A percentile compares a stretch with the other conserved stretches of the same genome.
These are phyloP conservation scores for Cercospora berteroae DNA, from an alignment of 2,329 filamentous ascomycete species.

Conservation along the genomic window DNA sequence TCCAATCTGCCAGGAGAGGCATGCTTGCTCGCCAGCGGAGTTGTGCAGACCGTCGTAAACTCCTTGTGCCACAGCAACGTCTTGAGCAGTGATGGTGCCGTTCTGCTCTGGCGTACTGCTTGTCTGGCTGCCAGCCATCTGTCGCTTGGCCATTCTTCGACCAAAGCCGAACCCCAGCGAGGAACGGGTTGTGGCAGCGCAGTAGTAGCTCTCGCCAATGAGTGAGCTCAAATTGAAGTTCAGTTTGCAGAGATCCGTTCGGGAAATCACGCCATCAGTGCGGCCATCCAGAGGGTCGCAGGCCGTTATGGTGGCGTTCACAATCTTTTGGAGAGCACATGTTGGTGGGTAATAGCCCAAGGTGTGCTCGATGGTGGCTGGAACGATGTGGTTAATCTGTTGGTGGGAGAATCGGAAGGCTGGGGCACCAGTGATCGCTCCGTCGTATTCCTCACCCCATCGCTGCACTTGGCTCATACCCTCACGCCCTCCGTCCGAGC, in stretches of 20 bases:
- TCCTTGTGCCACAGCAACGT: slow-evolving; percentile 35
- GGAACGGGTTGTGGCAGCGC: slow-evolving; percentile 33
- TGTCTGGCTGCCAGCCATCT: slow-evolving; percentile 26
- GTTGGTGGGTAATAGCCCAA: slow-evolving; percentile 43
- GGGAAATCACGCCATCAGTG: slow-evolving; percentile 53
- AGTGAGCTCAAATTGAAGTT: slow-evolving; percentile 48
- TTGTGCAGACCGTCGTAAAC: slow-evolving; percentile 44
- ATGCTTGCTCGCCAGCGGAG: slow-evolving; percentile 41
- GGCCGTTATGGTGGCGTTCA: slow-evolving; percentile 53
- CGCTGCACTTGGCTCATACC: slow-evolving; percentile 52
- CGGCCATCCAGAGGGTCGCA: slow-evolving; percentile 57
- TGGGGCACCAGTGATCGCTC: slow-evolving; percentile 47
- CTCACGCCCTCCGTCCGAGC: slow-evolving; percentile 53
- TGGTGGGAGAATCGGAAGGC: slow-evolving; percentile 48
- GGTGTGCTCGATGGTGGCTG: slow-evolving; percentile 42
- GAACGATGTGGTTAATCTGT: slow-evolving; percentile 45
- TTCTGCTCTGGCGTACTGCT: slow-evolving; percentile 26
- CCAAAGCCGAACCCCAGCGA: slow-evolving; percentile 19
- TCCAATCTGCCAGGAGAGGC: slow-evolving; percentile 41
- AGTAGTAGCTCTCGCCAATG: slow-evolving; percentile 49
- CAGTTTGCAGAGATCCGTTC: slow-evolving; percentile 49
- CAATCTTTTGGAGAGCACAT: slow-evolving; percentile 51
- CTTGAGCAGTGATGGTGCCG: slow-evolving; percentile 33
- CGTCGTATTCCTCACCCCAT: slow-evolving; percentile 50
- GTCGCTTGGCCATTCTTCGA: not conserved